These are phyloP conservation scores for Isatis lusitanica DNA, from an alignment of 441 rosid species.

Conservation along the genomic window DNA sequence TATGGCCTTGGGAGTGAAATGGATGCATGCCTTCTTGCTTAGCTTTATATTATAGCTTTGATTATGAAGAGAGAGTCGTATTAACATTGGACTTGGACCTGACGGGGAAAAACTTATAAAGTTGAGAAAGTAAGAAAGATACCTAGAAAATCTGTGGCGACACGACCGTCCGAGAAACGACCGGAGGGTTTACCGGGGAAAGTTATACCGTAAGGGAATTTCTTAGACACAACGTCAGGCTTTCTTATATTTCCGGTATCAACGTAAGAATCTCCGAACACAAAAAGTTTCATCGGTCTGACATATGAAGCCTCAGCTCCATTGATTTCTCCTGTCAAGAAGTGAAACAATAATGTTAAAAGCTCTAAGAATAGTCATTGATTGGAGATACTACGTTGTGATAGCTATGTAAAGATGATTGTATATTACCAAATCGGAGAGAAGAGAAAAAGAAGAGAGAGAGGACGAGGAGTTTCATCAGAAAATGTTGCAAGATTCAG, in stretches of 20 bases:
- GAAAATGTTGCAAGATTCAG: background rate
- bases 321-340: background rate
- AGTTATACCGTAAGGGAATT: conserved; percentile 1
- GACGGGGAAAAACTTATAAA: background rate
- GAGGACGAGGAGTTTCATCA: background rate
- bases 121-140: background rate
- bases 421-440: background rate
- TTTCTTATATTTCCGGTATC: background rate
- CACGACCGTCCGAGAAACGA: conserved; percentile 4
- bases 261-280: conserved; percentile 8
- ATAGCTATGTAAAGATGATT: background rate
- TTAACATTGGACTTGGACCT: background rate
- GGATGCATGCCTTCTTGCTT: too few species aligned
- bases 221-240: background rate
- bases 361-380: background rate
- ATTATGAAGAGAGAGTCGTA: background rate
- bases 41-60: background rate
- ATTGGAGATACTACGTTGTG: background rate
- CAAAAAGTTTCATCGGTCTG: conserved; percentile 10
- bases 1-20: background rate
- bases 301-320: background rate
- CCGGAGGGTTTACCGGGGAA: conserved; percentile 8
- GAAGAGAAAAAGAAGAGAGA: background rate
- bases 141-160: conserved; percentile 7
- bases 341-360: background rate